Evolutionary conservation across 1,284 basidiomycete genomes (phyloP).

Genomic region (Ustilago vetiveriae): DNA sequence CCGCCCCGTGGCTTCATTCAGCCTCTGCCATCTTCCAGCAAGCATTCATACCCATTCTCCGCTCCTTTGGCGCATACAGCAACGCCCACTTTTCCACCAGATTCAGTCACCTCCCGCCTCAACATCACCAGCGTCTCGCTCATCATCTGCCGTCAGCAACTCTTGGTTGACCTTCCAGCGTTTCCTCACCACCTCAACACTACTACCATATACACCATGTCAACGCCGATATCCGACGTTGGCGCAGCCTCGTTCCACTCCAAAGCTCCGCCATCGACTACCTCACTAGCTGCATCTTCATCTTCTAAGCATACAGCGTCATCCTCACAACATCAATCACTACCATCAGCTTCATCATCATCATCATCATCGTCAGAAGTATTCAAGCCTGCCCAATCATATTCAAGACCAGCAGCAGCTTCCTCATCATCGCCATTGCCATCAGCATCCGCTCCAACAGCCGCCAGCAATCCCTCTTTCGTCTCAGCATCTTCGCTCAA

Average conservation of each 20-base stretch:
- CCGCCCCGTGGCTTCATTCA: too few relatives aligned
- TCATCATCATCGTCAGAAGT: conserved; percentile 6
- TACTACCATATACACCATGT: conserved; percentile 2
- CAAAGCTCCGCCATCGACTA: conserved; percentile 3
- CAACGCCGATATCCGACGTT: conserved; percentile 19
- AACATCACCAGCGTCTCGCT: too few relatives aligned
- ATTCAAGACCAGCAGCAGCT: not conserved
- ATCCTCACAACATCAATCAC: conserved; percentile 1
- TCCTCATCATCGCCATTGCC: conserved; percentile 1
- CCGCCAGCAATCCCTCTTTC: conserved; percentile 13
- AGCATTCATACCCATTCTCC: too few relatives aligned
- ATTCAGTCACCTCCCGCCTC: too few relatives aligned
- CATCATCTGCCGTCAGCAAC: too few relatives aligned
- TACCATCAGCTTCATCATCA: not conserved
- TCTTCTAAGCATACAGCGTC: not conserved
- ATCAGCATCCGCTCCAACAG: not conserved
- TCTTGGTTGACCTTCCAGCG: too few relatives aligned
- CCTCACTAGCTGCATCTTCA: not conserved
- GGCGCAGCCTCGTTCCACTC: conserved; percentile 1
- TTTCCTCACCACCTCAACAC: too few relatives aligned
- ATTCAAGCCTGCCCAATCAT: too few relatives aligned
- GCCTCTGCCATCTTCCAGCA: too few relatives aligned
- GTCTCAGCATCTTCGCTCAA: conserved; percentile 16
- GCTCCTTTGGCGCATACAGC: too few relatives aligned
- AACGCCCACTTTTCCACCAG: too few relatives aligned